These are phyloP conservation scores for Mucor indicus DNA, from an alignment of 371 early-diverging fungal species.

Conservation along the genomic window DNA sequence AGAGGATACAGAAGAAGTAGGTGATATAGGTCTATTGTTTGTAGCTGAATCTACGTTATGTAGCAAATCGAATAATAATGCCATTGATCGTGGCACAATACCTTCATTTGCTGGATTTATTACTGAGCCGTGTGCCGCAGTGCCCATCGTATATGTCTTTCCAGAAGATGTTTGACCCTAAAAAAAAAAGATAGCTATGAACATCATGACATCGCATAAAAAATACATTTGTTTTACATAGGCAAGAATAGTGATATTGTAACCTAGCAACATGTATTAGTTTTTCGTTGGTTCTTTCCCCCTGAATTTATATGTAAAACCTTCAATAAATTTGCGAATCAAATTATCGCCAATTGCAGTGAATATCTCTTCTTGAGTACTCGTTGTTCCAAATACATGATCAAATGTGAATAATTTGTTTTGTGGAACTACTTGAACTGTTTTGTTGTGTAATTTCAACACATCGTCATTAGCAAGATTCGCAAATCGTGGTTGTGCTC, in stretches of 20 bases:
- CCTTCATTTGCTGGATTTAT: constrained; percentile 58
- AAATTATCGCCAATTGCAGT: constrained; percentile 18
- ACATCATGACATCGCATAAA: not conserved
- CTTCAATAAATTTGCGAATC: constrained; percentile 27
- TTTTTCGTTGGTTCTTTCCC: not conserved
- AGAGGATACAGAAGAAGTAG: constrained; percentile 22
- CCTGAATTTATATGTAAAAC: not conserved
- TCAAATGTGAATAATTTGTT: constrained; percentile 31
- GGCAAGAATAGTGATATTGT: constrained; percentile 90
- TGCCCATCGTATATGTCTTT: constrained; percentile 98
- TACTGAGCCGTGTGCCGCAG: constrained; percentile 58
- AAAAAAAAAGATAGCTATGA: not conserved
- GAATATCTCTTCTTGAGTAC: constrained; percentile 27
- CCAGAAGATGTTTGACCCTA: constrained; percentile 86
- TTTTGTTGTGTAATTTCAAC: constrained; percentile 19
- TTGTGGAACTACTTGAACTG: constrained; percentile 29
- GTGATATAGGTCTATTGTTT: constrained; percentile 19
- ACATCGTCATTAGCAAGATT: constrained; percentile 31
- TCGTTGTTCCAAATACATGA: constrained; percentile 33
- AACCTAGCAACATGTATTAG: constrained; percentile 46
- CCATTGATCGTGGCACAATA: constrained; percentile 85
- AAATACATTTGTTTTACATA: constrained; percentile 62
- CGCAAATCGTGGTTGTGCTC: constrained; percentile 32
- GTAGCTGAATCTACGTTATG: constrained; percentile 1
- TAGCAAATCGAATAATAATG: constrained; percentile 60